Evolutionary conservation across 1,139 yeast species (phyloP), one percentile per base, ranked within the genome.

Genomic region (Scheffersomyces cryptocercus): DNA sequence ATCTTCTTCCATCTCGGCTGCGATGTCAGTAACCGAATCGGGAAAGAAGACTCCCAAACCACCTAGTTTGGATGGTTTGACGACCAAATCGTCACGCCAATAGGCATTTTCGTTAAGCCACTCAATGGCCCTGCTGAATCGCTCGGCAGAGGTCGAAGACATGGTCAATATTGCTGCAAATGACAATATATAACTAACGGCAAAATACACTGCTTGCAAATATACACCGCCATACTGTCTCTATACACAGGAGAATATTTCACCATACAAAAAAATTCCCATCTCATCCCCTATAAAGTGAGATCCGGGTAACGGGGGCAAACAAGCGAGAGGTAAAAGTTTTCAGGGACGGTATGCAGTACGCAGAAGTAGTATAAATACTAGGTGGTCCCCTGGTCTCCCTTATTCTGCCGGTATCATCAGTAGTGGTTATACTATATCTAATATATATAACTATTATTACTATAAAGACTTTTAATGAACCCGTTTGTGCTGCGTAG

Each of bases 31-130:
- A 5, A 86, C 82, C 8, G 40, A 35, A 7, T 42, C 44, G 3
- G 44, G 44, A 20, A 52, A 58, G 61, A 85, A 87, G 1, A 89
- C 95, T 3, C 96, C 96, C 3, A 82, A 55, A 0, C 96, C 96
- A 6, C 91, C 89, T 6, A 69, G 50, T 5, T 65, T 54, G 0
- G 93, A 84, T 12, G 56, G 49, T 38, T 64, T 69, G 1, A 85
- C 65, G 28, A 68, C 71, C 37, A 85, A 61, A 12, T 70, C 56
- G 0, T 69, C 72, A 46, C 78, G 70, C 79, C 85, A 82, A 46
- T 70, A 70, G 28, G 75, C 62, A 50, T 82, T 82, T 2, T 67
- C 60, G 28, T 61, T 49, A 12, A 83, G 70, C 85, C 88, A 84
- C 15, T 56, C 45, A 3, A 70, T 13, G 14, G 54, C 43, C 28